Evolutionary conservation across 768 basidiomycete species (phyloP), one percentile per base, ranked within the genome.

Genomic region (Rhizopogon rudus): DNA sequence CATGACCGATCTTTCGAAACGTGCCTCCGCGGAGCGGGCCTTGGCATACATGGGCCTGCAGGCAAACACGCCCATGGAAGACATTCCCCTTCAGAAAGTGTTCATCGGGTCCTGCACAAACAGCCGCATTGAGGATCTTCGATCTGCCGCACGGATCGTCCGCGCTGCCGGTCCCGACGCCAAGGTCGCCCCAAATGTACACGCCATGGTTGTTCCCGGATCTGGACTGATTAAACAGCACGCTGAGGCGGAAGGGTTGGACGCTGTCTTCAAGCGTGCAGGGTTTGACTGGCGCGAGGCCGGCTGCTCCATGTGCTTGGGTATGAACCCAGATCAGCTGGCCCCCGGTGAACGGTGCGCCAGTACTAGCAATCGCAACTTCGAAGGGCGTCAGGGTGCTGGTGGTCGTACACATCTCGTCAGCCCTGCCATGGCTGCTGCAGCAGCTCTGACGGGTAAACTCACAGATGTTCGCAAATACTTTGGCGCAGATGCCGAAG

Each of bases 71-170:
- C 83, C 72, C 25, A 90, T 95, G 83, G 81, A 91, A 70, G 81
- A 88, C 49, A 82, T 96, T 68, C 73, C 73, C 49, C 70, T 96
- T 57, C 88, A 94, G 77, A 96, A 94, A 70, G 84, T 93, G 28
- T 96, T 96, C 77, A 87, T 96, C 58, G 93, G 93, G 13, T 94
- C 93, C 4, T 96, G 93, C 77, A 96, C 93, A 65, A 96, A 95
- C 74, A 88, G 90, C 63, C 90, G 93, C 44, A 92, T 96, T 57
- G 93, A 94, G 71, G 93, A 96, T 72, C 79, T 96, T 50, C 88
- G 93, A 55, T 87, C 91, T 3, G 93, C 93, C 33, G 90, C 88
- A 14, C 80, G 79, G 63, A 81, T 96, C 60, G 75, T 93, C 51
- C 67, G 91, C 16, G 84, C 88, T 52, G 86, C 86, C 51, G 88